These are phyloP conservation scores for Monosporascus sp. DNA, from an alignment of 2,329 filamentous ascomycete genomes.

Conservation along the genomic window DNA sequence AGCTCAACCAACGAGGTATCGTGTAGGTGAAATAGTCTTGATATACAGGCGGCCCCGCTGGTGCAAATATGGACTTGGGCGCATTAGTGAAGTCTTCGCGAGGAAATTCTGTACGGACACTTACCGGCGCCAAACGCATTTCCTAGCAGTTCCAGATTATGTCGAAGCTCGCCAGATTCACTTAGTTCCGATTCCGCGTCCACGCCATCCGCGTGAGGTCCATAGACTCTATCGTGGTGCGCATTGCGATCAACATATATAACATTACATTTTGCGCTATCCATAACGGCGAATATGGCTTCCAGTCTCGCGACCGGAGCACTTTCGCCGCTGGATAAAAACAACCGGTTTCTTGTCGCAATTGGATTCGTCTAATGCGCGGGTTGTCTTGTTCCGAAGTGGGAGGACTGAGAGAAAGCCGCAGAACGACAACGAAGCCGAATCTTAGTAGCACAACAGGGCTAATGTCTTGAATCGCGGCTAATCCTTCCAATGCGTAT, in stretches of 20 bases:
- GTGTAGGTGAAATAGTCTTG: constrained; percentile 47
- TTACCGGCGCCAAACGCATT: constrained; percentile 51
- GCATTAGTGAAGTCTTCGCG: constrained; percentile 3
- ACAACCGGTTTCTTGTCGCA: constrained; percentile 14
- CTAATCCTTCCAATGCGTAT: not conserved
- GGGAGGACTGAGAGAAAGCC: not conserved
- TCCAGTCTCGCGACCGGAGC: constrained; percentile 57
- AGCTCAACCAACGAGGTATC: constrained; percentile 46
- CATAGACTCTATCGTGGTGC: constrained; percentile 39
- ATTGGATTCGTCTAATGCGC: constrained; percentile 4
- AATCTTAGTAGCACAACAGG: not conserved
- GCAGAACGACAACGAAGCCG: not conserved
- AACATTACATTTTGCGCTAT: constrained; percentile 51
- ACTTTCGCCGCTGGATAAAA: constrained; percentile 38
- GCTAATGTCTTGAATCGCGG: not conserved
- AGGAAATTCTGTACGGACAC: constrained; percentile 12
- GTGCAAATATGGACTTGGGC: constrained; percentile 47
- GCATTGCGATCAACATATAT: constrained; percentile 55
- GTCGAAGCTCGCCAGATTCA: constrained; percentile 31
- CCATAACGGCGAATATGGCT: constrained; percentile 52
- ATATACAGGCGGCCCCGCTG: constrained; percentile 47
- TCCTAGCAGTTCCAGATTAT: constrained; percentile 44
- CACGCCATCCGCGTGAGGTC: constrained; percentile 15
- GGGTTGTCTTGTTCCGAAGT: not conserved
- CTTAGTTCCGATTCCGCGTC: constrained; percentile 30